A percentile compares a stretch with the other conserved stretches of the same genome.
Evolutionary conservation across 345 rosid species (phyloP).

Genomic region (Dipteronia sinensis): DNA sequence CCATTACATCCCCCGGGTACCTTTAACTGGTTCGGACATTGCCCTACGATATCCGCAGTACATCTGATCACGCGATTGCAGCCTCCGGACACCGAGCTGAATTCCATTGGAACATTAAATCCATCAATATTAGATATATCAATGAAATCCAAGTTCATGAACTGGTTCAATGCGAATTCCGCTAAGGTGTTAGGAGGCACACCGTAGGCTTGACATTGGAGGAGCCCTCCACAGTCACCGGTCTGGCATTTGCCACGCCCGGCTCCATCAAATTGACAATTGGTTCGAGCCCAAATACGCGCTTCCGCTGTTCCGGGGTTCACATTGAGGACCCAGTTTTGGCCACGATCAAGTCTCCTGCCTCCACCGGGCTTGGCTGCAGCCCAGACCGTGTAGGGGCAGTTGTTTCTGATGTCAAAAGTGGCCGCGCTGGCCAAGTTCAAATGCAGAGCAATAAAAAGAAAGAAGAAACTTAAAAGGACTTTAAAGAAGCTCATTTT

Average conservation of each 20-base stretch:
- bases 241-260: no score
- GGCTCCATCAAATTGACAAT: no score
- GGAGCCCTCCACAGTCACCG: not conserved
- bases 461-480: not conserved
- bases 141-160: no score
- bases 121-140: no score
- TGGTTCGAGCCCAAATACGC: not conserved
- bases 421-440: not conserved
- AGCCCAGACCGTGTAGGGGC: slow-evolving; percentile 7
- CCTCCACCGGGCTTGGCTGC: not conserved
- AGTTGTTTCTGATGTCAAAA: slow-evolving; percentile 2
- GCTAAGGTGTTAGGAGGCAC: not conserved
- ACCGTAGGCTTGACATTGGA: not conserved
- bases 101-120: no score
- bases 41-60: no score
- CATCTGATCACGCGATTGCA: no score
- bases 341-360: slow-evolving; percentile 3
- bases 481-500: not conserved
- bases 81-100: no score
- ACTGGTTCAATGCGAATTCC: not conserved
- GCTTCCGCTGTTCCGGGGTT: not conserved
- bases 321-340: slow-evolving; percentile 4
- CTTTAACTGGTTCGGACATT: no score
- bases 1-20: no score
- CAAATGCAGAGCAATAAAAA: not conserved